Evolutionary conservation across 2,329 filamentous ascomycete species (phyloP), one percentile per base, ranked within the genome.

Genomic region (Botrytis tulipae): DNA sequence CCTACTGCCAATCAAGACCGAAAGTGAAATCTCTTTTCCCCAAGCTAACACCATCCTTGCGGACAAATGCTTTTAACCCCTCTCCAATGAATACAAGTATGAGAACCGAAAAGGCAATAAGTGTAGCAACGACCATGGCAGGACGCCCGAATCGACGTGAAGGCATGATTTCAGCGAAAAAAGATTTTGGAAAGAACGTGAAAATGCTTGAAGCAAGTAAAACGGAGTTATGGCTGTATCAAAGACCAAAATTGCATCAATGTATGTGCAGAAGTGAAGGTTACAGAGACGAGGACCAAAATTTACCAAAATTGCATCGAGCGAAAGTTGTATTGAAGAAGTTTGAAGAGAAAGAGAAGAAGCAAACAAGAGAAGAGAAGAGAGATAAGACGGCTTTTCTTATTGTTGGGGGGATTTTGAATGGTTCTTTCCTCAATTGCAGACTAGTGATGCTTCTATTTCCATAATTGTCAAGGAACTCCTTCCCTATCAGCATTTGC

Each of bases 61-160:
- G 70, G 46, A 59, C 61, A 67, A 77, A 71, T 10, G 74, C 18
- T 72, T 77, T 78, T 51, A 78, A 76, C 6, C 73, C 75, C 61
- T 78, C 76, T n/a, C 77, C 77, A 54, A 79, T 67, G 4, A 75
- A 77, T 59, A 79, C 72, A n/a, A 79, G 57, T 29, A 76, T 70
- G 20, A 79, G 60, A 40, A 79, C 75, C 1, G 77, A 76, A 46
- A 80, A 62, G 12, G 48, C 72, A 70, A 78, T 77, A 32, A 79
- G 73, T 10, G 76, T 32, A 22, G 70, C 29, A 46, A 78, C 76
- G 3, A 74, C 73, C 29, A 74, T 35, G 32, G 76, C 60, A 18
- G 72, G 73, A 20, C 72, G 48, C 29, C 74, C 60, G 20, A 77
- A 71, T 42, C 75, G 76, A 60, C 75, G 77, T 63, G 75, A 75